Evolutionary conservation across 306 rosid species (phyloP).

Genomic region (Castanea crenata): DNA sequence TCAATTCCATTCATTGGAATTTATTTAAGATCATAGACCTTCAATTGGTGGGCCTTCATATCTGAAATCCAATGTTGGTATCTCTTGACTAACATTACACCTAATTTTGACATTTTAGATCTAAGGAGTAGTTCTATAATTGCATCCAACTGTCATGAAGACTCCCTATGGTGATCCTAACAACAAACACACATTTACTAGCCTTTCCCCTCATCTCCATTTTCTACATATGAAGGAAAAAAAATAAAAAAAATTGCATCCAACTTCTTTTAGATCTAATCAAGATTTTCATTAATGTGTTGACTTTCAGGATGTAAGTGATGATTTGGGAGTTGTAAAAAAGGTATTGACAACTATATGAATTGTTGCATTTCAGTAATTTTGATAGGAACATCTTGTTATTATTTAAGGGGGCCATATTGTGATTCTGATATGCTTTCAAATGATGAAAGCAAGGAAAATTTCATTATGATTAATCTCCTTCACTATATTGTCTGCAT

Average conservation of each 20-base stretch:
- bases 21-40: slow-evolving; percentile 8
- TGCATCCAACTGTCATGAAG: not conserved
- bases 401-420: slow-evolving; percentile 21
- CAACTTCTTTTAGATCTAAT: slow-evolving; percentile 9
- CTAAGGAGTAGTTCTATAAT: not conserved
- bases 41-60: slow-evolving; percentile 4
- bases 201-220: too few species aligned
- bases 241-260: not conserved
- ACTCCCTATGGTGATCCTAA: too few species aligned
- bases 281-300: slow-evolving; percentile 12
- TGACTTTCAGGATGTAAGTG: slow-evolving; percentile 72
- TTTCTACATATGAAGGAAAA: too few species aligned
- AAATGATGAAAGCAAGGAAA: not conserved
- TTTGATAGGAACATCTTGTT: not conserved
- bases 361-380: not conserved
- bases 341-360: slow-evolving; percentile 51
- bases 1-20: not conserved
- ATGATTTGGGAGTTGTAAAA: slow-evolving; percentile 84
- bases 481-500: not conserved
- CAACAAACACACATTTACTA: too few species aligned
- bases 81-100: not conserved
- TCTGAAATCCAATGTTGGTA: not conserved
- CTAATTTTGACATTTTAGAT: not conserved
- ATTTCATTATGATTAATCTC: not conserved
- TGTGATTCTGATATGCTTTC: slow-evolving; percentile 3